Base-by-base conservation (phyloP, 495 filamentous ascomycete genomes). In the Hypoxylon trugodes region DNA sequence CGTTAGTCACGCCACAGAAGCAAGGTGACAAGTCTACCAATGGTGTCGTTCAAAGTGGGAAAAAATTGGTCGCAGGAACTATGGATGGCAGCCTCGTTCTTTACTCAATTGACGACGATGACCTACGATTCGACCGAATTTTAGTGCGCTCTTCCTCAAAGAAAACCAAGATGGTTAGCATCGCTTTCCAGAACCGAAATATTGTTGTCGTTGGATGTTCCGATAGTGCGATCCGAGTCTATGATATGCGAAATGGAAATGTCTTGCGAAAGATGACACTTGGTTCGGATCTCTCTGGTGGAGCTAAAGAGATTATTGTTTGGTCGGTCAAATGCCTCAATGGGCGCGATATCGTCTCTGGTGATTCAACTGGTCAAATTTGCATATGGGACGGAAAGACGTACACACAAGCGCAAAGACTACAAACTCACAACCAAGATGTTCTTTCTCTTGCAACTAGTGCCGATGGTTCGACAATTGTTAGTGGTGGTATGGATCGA, bases 321-420 rank as follows among this genome's bases (percentile, higher is more conserved):
- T 99, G 95, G 95, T 87, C 92, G 12, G 87, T 98, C 47, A 96
- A 92, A 74, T 91, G 87, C 63, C 80, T 97, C 28, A 83, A 86
- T 9, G 89, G 93, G 69, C 93, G 93, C 21, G 91, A 93, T 41
- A 91, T 99, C 54, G 89, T 99, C 10, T 96, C 93, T 8, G 96
- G 91, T 38, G 94, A 97, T 74, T 98, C 95, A 13, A 92, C 91
- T 7, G 95, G 95, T 25, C 91, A 96, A 69, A 80, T 99, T 7
- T 86, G 89, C 48, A 92, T 98, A 72, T 98, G 91, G 89, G 92
- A 97, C 74, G 91, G 90, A 30, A 93, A 89, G 78, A 96, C 88
- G 45, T 96, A 94, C 66, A 89, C 92, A 3, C 86, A 96, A 32
- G 79, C 87, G 22, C 95, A 98, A 71, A 83, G 94, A 45, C 83